phyloP scores from a whole-genome alignment of 192 early-diverging fungal species.

The Coemansia sp. region DNA sequence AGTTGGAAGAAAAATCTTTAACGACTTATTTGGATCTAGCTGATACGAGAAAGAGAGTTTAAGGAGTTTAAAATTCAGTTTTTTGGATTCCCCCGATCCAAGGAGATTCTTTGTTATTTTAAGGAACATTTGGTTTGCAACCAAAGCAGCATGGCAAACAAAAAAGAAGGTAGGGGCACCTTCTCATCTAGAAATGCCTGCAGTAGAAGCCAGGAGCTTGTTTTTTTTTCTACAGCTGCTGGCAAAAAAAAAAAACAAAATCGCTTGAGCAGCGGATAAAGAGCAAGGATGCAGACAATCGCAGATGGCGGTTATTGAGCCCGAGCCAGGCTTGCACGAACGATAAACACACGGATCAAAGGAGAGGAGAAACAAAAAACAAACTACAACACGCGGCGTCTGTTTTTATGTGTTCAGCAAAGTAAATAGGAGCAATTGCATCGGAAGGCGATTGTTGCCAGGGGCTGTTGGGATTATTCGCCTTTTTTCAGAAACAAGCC shows the following conservation, averaged over 20 bases:
- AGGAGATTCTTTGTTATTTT: slow-evolving; percentile 3
- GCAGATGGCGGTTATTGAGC: neutral
- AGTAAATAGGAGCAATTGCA: no score
- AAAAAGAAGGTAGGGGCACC: neutral
- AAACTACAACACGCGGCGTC: neutral
- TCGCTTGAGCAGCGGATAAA: neutral
- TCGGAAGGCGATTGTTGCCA: no score
- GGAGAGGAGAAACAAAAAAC: neutral
- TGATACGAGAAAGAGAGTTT: no score
- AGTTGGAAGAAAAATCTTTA: no score
- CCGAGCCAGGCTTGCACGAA: neutral
- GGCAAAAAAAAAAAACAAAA: neutral
- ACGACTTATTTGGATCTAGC: no score
- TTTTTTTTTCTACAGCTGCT: neutral
- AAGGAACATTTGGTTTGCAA: slow-evolving; percentile 3
- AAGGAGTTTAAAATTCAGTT: no score
- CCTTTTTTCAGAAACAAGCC: no score
- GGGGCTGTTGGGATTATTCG: no score
- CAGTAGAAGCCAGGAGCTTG: neutral
- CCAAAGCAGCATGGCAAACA: neutral
- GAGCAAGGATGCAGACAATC: slow-evolving; percentile 4
- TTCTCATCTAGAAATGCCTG: neutral
- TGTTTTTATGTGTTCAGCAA: no score
- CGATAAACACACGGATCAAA: slow-evolving; percentile 6
- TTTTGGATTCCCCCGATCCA: neutral